Percentiles rank a stretch among this genome's conserved stretches.
These are phyloP conservation scores for Phytopythium oedochilum DNA, from an alignment of 352 stramenopile genomes.

Conservation along the genomic window DNA sequence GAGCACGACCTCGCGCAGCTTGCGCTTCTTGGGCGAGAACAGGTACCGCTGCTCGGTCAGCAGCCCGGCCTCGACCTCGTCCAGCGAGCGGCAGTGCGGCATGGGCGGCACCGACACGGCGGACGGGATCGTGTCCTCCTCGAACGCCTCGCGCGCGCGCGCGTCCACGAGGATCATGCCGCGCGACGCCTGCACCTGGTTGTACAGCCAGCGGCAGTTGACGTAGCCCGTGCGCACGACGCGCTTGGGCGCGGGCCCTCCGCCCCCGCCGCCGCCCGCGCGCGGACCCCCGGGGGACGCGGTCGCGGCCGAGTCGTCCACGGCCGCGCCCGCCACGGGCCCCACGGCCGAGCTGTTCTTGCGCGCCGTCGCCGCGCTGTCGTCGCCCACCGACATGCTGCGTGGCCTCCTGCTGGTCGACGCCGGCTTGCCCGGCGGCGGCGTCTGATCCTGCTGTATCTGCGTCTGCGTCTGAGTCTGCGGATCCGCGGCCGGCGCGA, in stretches of 20 bases:
- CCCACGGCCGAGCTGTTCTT: constrained; percentile 1
- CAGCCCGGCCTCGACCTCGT: constrained; percentile 47
- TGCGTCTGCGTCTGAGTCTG: not conserved
- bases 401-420: not conserved
- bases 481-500: not conserved
- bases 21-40: constrained; percentile 68
- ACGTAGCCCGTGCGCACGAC: constrained; percentile 60
- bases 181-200: constrained; percentile 70
- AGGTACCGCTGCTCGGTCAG: constrained; percentile 66
- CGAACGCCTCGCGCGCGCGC: constrained; percentile 38
- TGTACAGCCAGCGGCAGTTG: constrained; percentile 83
- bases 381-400: constrained; percentile 36
- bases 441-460: not conserved
- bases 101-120: constrained; percentile 71
- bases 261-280: too few relatives aligned
- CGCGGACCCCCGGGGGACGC: constrained; percentile 8
- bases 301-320: constrained; percentile 5
- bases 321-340: not conserved
- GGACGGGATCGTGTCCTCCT: constrained; percentile 72
- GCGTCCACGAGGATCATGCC: constrained; percentile 80
- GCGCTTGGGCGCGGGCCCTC: constrained; percentile 38
- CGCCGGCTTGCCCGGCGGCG: not conserved
- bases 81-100: constrained; percentile 28
- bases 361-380: constrained; percentile 12
- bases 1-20: constrained; percentile 74